phyloP scores from a whole-genome alignment of 768 basidiomycete species.

The Paxillus involutus region DNA sequence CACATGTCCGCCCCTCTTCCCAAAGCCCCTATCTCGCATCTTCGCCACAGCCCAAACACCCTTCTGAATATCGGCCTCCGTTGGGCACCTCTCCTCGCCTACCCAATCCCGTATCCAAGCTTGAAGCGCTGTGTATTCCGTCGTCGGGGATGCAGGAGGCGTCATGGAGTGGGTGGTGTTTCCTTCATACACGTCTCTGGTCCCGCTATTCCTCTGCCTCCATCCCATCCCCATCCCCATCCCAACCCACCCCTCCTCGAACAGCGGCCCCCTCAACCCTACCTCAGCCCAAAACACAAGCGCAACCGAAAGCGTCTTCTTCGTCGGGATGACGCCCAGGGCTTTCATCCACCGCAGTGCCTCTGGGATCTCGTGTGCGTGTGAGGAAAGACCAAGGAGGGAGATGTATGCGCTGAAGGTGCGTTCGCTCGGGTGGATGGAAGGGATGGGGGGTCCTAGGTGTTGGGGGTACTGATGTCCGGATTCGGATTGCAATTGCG shows the following conservation, averaged over 20 bases:
- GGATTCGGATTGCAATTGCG: no score
- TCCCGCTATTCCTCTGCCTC: slow-evolving; percentile 30
- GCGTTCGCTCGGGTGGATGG: slow-evolving; percentile 48
- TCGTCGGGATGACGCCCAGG: slow-evolving; percentile 51
- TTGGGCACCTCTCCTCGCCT: slow-evolving; percentile 45
- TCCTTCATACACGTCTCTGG: slow-evolving; percentile 15
- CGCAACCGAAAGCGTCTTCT: slow-evolving; percentile 55
- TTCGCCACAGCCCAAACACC: slow-evolving; percentile 24
- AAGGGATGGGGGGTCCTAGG: slow-evolving; percentile 20
- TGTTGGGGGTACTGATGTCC: neutral
- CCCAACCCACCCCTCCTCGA: slow-evolving; percentile 43
- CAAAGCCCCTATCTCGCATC: slow-evolving; percentile 27
- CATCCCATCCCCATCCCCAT: slow-evolving; percentile 18
- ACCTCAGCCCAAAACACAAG: slow-evolving; percentile 76
- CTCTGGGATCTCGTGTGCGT: slow-evolving; percentile 61
- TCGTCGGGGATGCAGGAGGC: slow-evolving; percentile 6
- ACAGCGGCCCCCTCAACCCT: slow-evolving; percentile 55
- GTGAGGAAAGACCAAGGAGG: slow-evolving; percentile 52
- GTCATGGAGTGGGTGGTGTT: neutral
- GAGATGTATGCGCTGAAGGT: slow-evolving; percentile 61
- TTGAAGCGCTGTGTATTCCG: slow-evolving; percentile 26
- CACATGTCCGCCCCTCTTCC: slow-evolving; percentile 10
- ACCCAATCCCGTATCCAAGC: slow-evolving; percentile 62
- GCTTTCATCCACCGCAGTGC: slow-evolving; percentile 74
- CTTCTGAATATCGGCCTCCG: slow-evolving; percentile 35